A percentile compares a stretch with the other conserved stretches of the same genome.
phyloP scores from a whole-genome alignment of 2,329 filamentous ascomycete species.

The Penicillium sp. region DNA sequence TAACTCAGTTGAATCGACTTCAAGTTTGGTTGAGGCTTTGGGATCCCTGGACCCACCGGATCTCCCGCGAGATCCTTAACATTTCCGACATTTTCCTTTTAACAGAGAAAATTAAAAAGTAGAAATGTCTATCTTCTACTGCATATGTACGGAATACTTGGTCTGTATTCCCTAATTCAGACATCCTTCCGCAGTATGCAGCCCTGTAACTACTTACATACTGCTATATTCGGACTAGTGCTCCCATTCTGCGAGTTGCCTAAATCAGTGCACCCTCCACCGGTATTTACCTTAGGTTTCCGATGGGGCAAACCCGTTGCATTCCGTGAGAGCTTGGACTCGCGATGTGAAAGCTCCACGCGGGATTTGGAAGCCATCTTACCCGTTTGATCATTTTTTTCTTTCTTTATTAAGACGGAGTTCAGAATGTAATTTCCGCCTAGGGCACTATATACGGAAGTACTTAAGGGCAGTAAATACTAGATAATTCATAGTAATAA shows the following conservation, averaged over 20 bases:
- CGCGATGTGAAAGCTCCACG: constrained; percentile 2
- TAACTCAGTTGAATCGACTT: not conserved
- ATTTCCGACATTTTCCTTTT: no score
- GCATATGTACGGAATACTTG: no score
- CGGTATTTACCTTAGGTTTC: not conserved
- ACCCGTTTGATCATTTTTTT: not conserved
- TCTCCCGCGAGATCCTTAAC: not conserved
- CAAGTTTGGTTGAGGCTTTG: not conserved
- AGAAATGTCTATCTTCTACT: no score
- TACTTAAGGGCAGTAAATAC: not conserved
- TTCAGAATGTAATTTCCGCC: not conserved
- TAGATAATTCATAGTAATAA: not conserved
- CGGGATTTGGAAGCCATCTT: constrained; percentile 10
- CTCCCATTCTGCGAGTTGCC: constrained; percentile 11
- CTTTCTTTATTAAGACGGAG: no score
- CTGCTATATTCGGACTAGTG: constrained; percentile 7
- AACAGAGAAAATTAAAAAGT: no score
- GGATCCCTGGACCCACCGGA: not conserved
- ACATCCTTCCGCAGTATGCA: not conserved
- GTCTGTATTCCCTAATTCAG: not conserved
- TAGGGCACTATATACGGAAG: not conserved
- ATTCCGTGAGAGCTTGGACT: constrained; percentile 21
- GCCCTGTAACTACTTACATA: not conserved
- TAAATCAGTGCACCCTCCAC: not conserved
- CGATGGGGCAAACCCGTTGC: constrained; percentile 22